Base-by-base conservation (phyloP, 306 rosid species). In the Vigna reflexopilosa region DNA sequence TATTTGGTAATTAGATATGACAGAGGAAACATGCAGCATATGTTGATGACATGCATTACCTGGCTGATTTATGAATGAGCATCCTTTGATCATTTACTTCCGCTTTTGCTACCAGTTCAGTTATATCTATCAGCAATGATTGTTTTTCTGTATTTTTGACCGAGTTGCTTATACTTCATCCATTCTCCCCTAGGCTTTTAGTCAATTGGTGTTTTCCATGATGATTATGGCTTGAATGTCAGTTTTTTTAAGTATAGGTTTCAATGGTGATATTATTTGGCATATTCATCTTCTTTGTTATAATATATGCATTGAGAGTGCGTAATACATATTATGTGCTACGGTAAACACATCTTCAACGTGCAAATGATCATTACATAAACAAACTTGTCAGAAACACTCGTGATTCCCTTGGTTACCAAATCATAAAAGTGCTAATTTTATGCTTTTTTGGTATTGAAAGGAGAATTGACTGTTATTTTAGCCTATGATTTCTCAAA, bases 211-310 rank as follows among this genome's bases (percentile, higher is more conserved):
- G 76, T 78, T 67, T 69, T 57, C 51, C 72, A 78, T 67, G 54
- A 17, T 17, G 19, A 69, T 15, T 73, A 47, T 49, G 26, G 65
- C 71, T 57, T 47, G 57, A 80, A 73, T 12, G 64, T 34, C 45
- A 9, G 26, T 73, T 71, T 34, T 14, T 78, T 78, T 32, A 45
- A 38, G 12, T 63, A 57, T 67, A 57, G 73, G 67, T 72, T 78
- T 67, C 73, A 51, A 50, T 47, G 19, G 26, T 32, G 17, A 11
- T 56, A 16, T 15, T 59, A 10, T 73, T 67, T 57, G 26, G 26
- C 22, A 38, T 72, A 10, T 57, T 77, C 28, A 56, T 20, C 17
- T 80, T 72, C 74, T 19, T 8, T 44, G 40, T 65, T 79, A 44
- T 51, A 6, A 54, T 55, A 10, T 24, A 61, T 45, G 17, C 22